phyloP scores from a whole-genome alignment of 352 stramenopile genomes.

The Pythium sukuiense region DNA sequence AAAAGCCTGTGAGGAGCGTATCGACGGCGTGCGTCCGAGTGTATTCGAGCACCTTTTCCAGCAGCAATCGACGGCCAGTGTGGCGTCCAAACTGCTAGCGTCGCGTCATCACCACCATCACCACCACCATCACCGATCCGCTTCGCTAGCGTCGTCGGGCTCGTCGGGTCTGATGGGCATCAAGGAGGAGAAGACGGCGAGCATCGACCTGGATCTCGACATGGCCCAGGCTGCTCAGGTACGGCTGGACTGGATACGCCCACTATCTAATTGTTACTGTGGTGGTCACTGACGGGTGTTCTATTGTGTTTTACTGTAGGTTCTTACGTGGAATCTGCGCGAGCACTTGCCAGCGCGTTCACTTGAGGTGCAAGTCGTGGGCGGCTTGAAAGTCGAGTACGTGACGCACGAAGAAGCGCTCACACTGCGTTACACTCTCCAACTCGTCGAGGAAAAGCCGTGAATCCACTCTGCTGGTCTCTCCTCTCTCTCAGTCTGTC shows the following conservation, averaged over 20 bases:
- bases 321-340: slow-evolving; percentile 24
- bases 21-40: slow-evolving; percentile 65
- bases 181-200: slow-evolving; percentile 23
- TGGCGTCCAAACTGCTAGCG: slow-evolving; percentile 25
- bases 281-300: background rate
- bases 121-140: slow-evolving; percentile 19
- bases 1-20: slow-evolving; percentile 49
- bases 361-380: slow-evolving; percentile 19
- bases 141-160: slow-evolving; percentile 4
- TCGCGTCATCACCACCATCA: slow-evolving; percentile 21
- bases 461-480: background rate
- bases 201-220: slow-evolving; percentile 24
- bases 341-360: slow-evolving; percentile 22
- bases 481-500: background rate
- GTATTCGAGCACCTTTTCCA: slow-evolving; percentile 63
- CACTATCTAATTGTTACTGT: background rate
- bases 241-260: background rate
- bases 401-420: slow-evolving; percentile 31
- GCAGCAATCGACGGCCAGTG: slow-evolving; percentile 39
- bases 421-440: slow-evolving; percentile 29
- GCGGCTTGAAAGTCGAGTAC: slow-evolving; percentile 26
- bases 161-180: slow-evolving; percentile 11
- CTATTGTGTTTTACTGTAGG: slow-evolving; percentile 4
- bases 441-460: slow-evolving; percentile 25
- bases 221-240: slow-evolving; percentile 19